Evolutionary conservation across 2,329 filamentous ascomycete genomes (phyloP).

Genomic region (Sporothrix phasma): DNA sequence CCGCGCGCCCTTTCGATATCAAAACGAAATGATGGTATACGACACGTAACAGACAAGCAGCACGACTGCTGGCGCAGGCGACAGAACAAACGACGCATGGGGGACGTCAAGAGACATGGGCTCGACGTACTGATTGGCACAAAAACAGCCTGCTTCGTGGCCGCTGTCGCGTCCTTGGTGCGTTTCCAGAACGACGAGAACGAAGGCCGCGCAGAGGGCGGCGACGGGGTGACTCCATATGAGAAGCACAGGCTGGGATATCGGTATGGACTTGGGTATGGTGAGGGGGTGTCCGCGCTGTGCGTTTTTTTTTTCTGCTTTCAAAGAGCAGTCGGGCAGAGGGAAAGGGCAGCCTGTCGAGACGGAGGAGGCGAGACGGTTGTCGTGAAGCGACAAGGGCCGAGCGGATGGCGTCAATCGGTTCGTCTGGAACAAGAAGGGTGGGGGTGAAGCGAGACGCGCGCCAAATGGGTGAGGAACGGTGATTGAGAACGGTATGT

Average conservation of each 20-base stretch:
- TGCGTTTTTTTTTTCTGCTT: not conserved
- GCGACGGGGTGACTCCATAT: conserved; percentile 7
- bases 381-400: not conserved
- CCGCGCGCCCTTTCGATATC: not conserved
- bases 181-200: conserved; percentile 40
- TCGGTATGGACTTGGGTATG: not conserved
- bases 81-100: not conserved
- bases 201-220: conserved; percentile 29
- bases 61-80: not conserved
- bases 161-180: conserved; percentile 30
- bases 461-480: not conserved
- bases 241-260: not conserved
- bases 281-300: not conserved
- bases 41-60: not conserved
- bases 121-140: conserved; percentile 23
- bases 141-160: conserved; percentile 28
- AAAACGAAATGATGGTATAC: not conserved
- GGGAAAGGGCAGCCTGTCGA: not conserved
- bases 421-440: not conserved
- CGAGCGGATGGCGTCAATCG: not conserved
- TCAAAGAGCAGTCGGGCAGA: not conserved
- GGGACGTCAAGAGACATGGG: conserved; percentile 9
- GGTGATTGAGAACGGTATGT: not conserved
- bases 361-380: not conserved
- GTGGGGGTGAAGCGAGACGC: not conserved